Base-by-base conservation (phyloP, 345 rosid genomes). In the Punica granatum region DNA sequence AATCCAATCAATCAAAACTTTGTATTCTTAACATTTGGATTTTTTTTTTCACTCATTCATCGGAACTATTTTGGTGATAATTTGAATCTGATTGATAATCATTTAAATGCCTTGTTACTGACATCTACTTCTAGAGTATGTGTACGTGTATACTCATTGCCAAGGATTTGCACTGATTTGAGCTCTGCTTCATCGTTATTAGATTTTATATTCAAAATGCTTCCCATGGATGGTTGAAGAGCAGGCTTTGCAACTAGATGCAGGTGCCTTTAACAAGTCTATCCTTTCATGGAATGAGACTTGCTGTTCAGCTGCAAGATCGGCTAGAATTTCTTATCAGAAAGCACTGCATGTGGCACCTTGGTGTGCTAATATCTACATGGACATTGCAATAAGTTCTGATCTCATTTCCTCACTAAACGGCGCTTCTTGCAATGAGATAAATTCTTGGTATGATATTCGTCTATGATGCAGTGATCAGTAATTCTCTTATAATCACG, bases 331-430 rank as follows among this genome's bases (percentile, higher is more conserved):
- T 70, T 86, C 89, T 26, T 94, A 89, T 76, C 96, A 91, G 76
- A 77, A 78, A 65, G 92, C 97, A 73, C 68, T 91, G 79, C 90
- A 73, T 74, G 80, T 90, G 88, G 70, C 90, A 70, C 97, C 99
- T 25, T 94, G 97, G 97, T 91, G 83, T 79, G 92, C 99, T 60
- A 89, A 82, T 69, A 68, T 91, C 42, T 94, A 94, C 74, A 72
- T 80, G 39, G 96, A 91, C 74, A 74, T 88, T 75, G 99, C 92
- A 71, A 68, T 86, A 71, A 43, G 90, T 68, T 88, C 81, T 54
- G 90, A 88, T 84, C 86, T 88, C 65, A 78, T 88, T 70, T 81
- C 81, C 72, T 79, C 82, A 65, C 82, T 82, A 68, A 67, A 70
- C 46, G 67, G 74, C 71, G 76, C 73, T 65, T 51, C 66, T 64